A percentile compares a stretch with the other conserved stretches of the same genome.
These are phyloP conservation scores for Diaporthe ilicicola DNA, from an alignment of 2,329 filamentous ascomycete species.

Conservation along the genomic window DNA sequence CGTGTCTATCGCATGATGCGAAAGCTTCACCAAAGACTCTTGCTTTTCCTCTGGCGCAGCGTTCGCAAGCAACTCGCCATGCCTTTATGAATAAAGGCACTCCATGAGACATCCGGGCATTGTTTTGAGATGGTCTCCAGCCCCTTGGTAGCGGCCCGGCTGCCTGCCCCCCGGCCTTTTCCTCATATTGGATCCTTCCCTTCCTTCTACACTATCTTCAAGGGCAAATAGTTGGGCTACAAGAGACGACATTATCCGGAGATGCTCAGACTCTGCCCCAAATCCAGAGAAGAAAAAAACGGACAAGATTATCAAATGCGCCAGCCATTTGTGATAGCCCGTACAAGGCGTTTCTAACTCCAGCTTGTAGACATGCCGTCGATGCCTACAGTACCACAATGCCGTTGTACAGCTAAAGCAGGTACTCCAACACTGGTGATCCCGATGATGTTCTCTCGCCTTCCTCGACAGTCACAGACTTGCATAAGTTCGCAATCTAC, in stretches of 20 bases:
- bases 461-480: slow-evolving; percentile 31
- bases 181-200: not conserved
- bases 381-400: slow-evolving; percentile 29
- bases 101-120: not conserved
- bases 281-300: slow-evolving; percentile 29
- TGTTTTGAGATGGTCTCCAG: slow-evolving; percentile 21
- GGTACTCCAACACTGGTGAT: slow-evolving; percentile 34
- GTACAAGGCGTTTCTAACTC: not conserved
- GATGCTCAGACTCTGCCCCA: slow-evolving; percentile 38
- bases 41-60: not conserved
- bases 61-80: not conserved
- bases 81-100: not conserved
- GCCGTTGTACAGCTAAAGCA: slow-evolving; percentile 22
- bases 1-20: not conserved
- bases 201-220: not conserved
- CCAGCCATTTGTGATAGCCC: not conserved
- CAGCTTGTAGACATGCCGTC: slow-evolving; percentile 19
- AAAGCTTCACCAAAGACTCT: not conserved
- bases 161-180: not conserved
- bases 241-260: slow-evolving; percentile 34
- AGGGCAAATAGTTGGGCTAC: slow-evolving; percentile 10
- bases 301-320: slow-evolving; percentile 26
- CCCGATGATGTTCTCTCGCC: slow-evolving; percentile 28
- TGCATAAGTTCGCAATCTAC: slow-evolving; percentile 33
- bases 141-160: not conserved